These are phyloP conservation scores for Ascochyta viciae-villosae DNA, from an alignment of 2,329 filamentous ascomycete species.

Conservation along the genomic window DNA sequence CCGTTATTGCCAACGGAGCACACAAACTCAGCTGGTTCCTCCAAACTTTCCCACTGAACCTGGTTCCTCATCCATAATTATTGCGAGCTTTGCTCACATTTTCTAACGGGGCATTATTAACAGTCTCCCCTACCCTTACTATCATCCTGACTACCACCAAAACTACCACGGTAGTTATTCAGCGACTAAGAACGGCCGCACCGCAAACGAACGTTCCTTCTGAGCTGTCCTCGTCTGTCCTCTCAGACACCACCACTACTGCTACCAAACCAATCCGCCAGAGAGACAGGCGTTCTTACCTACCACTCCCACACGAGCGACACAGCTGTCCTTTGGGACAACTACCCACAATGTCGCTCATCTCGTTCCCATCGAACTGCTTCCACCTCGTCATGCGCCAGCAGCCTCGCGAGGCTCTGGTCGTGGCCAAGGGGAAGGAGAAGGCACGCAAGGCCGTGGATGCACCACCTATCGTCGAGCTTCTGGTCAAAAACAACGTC, in stretches of 20 bases:
- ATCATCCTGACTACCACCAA: background rate
- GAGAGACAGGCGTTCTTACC: background rate
- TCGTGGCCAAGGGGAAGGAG: conserved; percentile 72
- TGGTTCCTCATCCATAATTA: background rate
- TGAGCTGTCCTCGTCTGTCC: background rate
- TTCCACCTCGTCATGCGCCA: conserved; percentile 59
- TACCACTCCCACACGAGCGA: background rate
- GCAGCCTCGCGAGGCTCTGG: conserved; percentile 70
- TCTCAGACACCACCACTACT: conserved; percentile 1
- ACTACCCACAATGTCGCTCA: conserved; percentile 11
- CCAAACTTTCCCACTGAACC: background rate
- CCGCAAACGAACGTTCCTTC: background rate
- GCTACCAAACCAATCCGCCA: background rate
- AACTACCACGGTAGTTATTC: conserved; percentile 4
- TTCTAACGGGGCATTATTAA: background rate
- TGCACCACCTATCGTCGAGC: conserved; percentile 82
- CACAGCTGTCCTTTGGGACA: conserved; percentile 2
- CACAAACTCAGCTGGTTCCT: conserved; percentile 3
- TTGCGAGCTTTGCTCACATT: background rate
- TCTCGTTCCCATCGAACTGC: background rate
- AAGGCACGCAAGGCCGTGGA: conserved; percentile 89
- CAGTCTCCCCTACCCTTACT: background rate
- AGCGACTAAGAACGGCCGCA: conserved; percentile 1
- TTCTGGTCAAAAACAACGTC: conserved; percentile 60
- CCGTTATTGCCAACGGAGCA: conserved; percentile 7